phyloP scores from a whole-genome alignment of 176 grass and related monocot genomes.

The Aechmea fasciata region DNA sequence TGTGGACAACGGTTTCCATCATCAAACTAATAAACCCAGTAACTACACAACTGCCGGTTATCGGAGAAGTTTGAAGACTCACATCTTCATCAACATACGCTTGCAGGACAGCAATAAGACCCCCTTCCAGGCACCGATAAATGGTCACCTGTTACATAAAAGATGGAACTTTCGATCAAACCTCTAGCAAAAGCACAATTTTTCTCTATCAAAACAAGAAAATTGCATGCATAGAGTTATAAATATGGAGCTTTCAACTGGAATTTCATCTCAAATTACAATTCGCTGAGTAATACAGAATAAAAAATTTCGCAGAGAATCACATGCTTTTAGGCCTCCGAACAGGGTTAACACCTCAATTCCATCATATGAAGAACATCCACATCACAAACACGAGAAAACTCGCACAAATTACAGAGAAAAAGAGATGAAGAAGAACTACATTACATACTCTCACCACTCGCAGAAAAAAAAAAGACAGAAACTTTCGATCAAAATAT shows the following conservation, averaged over 20 bases:
- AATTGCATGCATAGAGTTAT: too few relatives aligned
- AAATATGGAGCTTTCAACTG: neutral
- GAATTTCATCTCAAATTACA: conserved; percentile 2
- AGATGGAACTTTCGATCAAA: neutral
- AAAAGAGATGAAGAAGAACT: neutral
- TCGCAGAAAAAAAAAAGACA: too few relatives aligned
- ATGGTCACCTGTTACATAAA: conserved; percentile 56
- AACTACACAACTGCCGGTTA: too few relatives aligned
- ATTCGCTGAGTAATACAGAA: neutral
- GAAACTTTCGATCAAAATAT: too few relatives aligned
- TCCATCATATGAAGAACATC: neutral
- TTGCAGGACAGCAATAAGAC: conserved; percentile 64
- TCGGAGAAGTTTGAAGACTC: conserved; percentile 5
- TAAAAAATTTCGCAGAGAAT: neutral
- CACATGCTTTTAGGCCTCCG: neutral
- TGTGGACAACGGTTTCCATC: too few relatives aligned
- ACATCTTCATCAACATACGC: conserved; percentile 75
- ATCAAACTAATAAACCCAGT: too few relatives aligned
- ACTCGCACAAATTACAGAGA: neutral
- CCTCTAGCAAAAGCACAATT: neutral
- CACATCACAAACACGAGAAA: neutral
- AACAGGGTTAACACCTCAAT: neutral
- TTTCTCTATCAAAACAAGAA: neutral
- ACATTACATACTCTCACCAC: neutral
- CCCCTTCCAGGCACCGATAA: conserved; percentile 69